These are phyloP conservation scores for Trichoderma orchidacearum DNA, from an alignment of 495 filamentous ascomycete species.

Conservation along the genomic window DNA sequence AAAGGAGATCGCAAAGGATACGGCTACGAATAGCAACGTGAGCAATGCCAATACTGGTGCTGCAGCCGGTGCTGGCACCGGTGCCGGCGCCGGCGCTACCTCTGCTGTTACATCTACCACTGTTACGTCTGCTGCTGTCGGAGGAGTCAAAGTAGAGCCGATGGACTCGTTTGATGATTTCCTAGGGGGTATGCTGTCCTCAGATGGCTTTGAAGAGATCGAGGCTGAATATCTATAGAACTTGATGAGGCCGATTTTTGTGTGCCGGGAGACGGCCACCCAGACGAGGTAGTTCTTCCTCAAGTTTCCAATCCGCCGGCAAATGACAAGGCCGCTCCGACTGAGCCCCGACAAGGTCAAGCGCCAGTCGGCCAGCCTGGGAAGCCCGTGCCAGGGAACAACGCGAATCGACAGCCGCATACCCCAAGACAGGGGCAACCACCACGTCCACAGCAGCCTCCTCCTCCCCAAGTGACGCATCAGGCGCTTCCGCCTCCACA, in stretches of 20 bases:
- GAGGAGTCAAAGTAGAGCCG: slow-evolving; percentile 8
- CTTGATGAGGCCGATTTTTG: slow-evolving; percentile 59
- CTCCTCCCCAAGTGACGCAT: too few relatives aligned
- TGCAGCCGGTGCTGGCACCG: not conserved
- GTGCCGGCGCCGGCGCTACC: too few relatives aligned
- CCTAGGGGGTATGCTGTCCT: slow-evolving; percentile 47
- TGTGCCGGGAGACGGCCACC: slow-evolving; percentile 40
- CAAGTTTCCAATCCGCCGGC: slow-evolving; percentile 2
- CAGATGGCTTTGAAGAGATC: not conserved
- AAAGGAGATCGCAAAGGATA: slow-evolving; percentile 28
- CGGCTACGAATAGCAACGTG: slow-evolving; percentile 10
- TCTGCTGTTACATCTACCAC: too few relatives aligned
- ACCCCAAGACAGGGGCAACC: slow-evolving; percentile 21
- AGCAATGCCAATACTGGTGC: slow-evolving; percentile 16
- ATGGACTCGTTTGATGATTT: slow-evolving; percentile 43
- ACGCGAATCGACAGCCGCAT: slow-evolving; percentile 13
- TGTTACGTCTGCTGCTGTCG: not conserved
- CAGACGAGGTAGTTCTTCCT: slow-evolving; percentile 45
- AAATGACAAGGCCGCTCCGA: not conserved
- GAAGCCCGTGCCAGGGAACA: not conserved
- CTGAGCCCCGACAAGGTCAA: not conserved
- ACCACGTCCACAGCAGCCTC: slow-evolving; percentile 2
- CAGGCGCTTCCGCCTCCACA: slow-evolving; percentile 4
- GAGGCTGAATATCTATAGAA: slow-evolving; percentile 12
- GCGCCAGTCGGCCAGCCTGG: not conserved